These are phyloP conservation scores for Kwoniella shandongensis DNA, from an alignment of 768 basidiomycete genomes.

Conservation along the genomic window DNA sequence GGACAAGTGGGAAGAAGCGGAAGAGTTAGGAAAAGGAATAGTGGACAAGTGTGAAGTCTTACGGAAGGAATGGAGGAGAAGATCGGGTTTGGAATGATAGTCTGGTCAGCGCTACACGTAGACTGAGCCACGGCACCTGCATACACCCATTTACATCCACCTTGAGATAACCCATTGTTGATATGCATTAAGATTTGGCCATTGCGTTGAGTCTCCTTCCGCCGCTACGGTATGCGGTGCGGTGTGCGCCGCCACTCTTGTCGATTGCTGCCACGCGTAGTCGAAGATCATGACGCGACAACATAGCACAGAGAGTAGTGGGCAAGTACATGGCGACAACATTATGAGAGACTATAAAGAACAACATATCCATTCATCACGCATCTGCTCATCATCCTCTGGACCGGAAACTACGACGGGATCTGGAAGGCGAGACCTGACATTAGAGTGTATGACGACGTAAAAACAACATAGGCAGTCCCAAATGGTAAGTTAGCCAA, in stretches of 20 bases:
- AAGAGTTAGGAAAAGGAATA: constrained; percentile 25
- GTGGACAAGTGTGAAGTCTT: constrained; percentile 29
- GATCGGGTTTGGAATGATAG: constrained; percentile 28
- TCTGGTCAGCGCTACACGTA: neutral
- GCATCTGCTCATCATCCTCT: too few relatives aligned
- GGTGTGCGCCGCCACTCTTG: neutral
- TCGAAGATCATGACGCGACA: neutral
- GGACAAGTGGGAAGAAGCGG: constrained; percentile 32
- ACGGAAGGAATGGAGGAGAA: constrained; percentile 30
- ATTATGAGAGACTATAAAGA: too few relatives aligned
- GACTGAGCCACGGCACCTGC: neutral
- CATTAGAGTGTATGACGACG: neutral
- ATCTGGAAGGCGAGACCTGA: neutral
- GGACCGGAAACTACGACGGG: too few relatives aligned
- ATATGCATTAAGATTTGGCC: too few relatives aligned
- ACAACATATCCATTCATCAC: too few relatives aligned
- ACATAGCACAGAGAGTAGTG: too few relatives aligned
- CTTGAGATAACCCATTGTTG: too few relatives aligned
- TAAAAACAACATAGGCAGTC: neutral
- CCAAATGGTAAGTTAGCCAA: constrained; percentile 9
- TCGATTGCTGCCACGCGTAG: neutral
- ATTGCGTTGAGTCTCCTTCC: too few relatives aligned
- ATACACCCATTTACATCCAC: too few relatives aligned
- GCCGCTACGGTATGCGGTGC: too few relatives aligned
- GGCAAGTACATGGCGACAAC: too few relatives aligned